A percentile compares a stretch with the other conserved stretches of the same genome.
These are phyloP conservation scores for Carex arenaria DNA, from an alignment of 202 grass and related monocot genomes.

Conservation along the genomic window DNA sequence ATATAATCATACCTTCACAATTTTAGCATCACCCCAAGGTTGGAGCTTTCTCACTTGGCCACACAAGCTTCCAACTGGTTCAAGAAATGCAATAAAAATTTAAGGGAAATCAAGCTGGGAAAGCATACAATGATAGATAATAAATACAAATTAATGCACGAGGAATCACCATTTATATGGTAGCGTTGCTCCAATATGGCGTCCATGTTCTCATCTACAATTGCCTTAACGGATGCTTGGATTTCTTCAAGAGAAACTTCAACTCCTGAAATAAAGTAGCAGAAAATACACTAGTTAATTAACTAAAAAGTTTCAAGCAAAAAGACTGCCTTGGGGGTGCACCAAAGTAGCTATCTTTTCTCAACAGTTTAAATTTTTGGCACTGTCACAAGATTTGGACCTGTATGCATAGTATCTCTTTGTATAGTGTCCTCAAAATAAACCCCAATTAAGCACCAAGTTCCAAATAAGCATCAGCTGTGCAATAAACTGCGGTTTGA, in stretches of 20 bases:
- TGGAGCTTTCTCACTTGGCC: constrained; percentile 46
- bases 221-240: constrained; percentile 24
- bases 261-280: constrained; percentile 26
- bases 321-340: background rate
- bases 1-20: constrained; percentile 34
- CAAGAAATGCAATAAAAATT: constrained; percentile 9
- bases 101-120: background rate
- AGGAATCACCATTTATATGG: constrained; percentile 37
- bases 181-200: constrained; percentile 48
- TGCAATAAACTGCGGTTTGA: background rate
- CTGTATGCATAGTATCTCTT: background rate
- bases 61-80: constrained; percentile 38
- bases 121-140: background rate
- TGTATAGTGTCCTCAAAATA: background rate
- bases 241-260: constrained; percentile 45
- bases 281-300: constrained; percentile 14
- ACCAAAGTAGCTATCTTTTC: background rate
- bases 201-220: constrained; percentile 44
- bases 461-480: background rate
- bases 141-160: background rate
- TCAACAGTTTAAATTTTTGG: background rate
- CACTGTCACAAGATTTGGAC: background rate
- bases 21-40: constrained; percentile 50
- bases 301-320: background rate
- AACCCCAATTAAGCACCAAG: background rate